Evolutionary conservation across 768 basidiomycete genomes (phyloP), one percentile per base, ranked within the genome.

Genomic region (Lepiota venenata): DNA sequence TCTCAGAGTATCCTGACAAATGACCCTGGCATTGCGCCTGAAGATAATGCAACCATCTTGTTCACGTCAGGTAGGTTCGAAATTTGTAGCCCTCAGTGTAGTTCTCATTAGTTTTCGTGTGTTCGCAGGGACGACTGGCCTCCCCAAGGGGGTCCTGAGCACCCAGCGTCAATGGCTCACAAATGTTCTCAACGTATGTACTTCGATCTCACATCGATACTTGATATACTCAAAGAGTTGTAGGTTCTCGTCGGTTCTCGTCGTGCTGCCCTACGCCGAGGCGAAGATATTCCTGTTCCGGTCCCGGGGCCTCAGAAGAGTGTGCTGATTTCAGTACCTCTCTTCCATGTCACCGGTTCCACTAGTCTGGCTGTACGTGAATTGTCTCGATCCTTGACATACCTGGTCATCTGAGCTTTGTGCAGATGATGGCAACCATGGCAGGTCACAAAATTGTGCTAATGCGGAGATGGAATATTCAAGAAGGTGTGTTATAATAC

Each of bases 331-430:
- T 71, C 77, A n/a, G 79, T 82, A 0, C 83, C 83, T 1, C 64
- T 85, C 8, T 84, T 85, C 66, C 83, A 84, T 64, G 81, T 80
- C 7, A 81, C 79, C 9, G 81, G 78, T 2, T 60, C 52, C n/a
- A 64, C 58, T 15, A 70, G 69, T 59, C 57, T 51, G 52, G 61
- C 58, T 42, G 64, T 61, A 57, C 27, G 56, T 56, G 48, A n/a
- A 37, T 42, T 27, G 9, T 39, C 38, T 39, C 38, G 15, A 15
- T 32, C 22, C 15, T 4, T 7, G 20, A 36, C 32, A 9, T n/a
- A n/a, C 16, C 25, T 25, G 25, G 3, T 21, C 14, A 14, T 27
- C 48, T 10, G 39, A 25, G 47, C 27, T 47, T 15, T 8, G 10
- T 12, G 39, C 48, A 73, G 68, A 75, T 80, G 72, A 45, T 74